Percentiles rank a stretch among this genome's conserved stretches.
Evolutionary conservation across 2,329 filamentous ascomycete species (phyloP).

Genomic region (Ceratocystis diversiconidia): DNA sequence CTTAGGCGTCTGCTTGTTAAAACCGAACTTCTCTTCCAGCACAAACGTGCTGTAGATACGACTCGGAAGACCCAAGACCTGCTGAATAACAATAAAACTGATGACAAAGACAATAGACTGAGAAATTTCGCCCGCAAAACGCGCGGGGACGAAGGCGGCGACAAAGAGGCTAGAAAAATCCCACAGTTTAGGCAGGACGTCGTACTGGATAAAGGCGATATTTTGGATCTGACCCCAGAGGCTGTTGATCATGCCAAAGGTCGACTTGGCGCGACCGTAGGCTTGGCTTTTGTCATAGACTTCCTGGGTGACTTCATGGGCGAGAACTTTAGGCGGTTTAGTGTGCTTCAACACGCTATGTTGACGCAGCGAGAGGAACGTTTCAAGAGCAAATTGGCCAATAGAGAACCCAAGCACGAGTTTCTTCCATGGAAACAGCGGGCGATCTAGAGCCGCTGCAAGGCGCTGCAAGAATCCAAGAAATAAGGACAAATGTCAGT

Average conservation of each 20-base stretch:
- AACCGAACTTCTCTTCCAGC: conserved; percentile 90
- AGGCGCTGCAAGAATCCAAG: conserved; percentile 43
- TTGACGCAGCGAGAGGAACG: conserved; percentile 77
- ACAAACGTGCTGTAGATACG: conserved; percentile 91
- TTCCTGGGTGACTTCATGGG: conserved; percentile 74
- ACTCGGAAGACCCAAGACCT: conserved; percentile 62
- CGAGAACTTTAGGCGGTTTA: conserved; percentile 70
- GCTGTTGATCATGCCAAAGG: conserved; percentile 68
- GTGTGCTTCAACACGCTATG: conserved; percentile 72
- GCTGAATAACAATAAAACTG: conserved; percentile 68
- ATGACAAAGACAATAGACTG: conserved; percentile 90
- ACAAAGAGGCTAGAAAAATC: conserved; percentile 62
- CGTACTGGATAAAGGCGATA: conserved; percentile 74
- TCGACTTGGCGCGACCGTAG: conserved; percentile 89
- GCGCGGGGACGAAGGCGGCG: conserved; percentile 55
- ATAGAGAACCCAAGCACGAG: conserved; percentile 90
- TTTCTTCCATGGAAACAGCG: conserved; percentile 92
- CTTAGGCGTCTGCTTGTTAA: conserved; percentile 92
- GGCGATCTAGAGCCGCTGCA: conserved; percentile 74
- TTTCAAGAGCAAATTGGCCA: conserved; percentile 80
- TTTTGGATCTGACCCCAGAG: conserved; percentile 82
- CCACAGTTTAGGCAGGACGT: conserved; percentile 87
- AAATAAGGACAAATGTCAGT: conserved; percentile 13
- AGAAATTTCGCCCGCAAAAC: conserved; percentile 81
- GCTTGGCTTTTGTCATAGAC: conserved; percentile 83